These are phyloP conservation scores for Daldinia sp. DNA, from an alignment of 2,329 filamentous ascomycete genomes.

Conservation along the genomic window DNA sequence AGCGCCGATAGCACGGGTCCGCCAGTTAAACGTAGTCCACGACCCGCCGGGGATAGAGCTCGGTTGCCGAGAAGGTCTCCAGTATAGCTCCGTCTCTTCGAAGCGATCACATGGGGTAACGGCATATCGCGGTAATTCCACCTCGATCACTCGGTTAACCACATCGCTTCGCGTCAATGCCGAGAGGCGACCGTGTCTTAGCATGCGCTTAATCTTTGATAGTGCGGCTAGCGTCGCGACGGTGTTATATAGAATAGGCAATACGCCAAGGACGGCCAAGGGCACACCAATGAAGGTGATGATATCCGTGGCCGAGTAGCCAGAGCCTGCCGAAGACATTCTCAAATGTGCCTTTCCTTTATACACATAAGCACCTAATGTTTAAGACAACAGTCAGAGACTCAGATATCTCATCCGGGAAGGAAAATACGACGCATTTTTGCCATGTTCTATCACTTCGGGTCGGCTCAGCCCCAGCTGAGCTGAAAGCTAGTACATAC, in stretches of 20 bases:
- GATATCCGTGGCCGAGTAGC: conserved; percentile 58
- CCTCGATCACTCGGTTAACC: conserved; percentile 74
- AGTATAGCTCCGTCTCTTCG: conserved; percentile 67
- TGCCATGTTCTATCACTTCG: conserved; percentile 11
- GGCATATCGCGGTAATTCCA: conserved; percentile 73
- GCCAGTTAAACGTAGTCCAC: conserved; percentile 77
- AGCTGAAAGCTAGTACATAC: conserved; percentile 26
- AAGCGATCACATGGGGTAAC: conserved; percentile 71
- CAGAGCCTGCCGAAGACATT: conserved; percentile 33
- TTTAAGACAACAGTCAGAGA: neutral
- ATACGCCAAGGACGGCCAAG: conserved; percentile 68
- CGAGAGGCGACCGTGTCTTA: conserved; percentile 67
- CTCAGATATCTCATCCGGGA: neutral
- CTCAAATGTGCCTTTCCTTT: neutral
- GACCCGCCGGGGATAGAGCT: conserved; percentile 69
- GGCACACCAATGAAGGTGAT: conserved; percentile 70
- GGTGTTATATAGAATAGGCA: conserved; percentile 76
- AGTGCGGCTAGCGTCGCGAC: conserved; percentile 69
- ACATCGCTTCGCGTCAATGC: conserved; percentile 73
- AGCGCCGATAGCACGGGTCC: conserved; percentile 70
- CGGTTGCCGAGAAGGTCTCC: conserved; percentile 64
- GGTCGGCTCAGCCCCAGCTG: conserved; percentile 41
- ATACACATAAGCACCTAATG: neutral
- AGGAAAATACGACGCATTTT: neutral
- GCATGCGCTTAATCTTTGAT: conserved; percentile 69